Evolutionary conservation across 768 basidiomycete species (phyloP).

Genomic region (Pisolithus sp.): DNA sequence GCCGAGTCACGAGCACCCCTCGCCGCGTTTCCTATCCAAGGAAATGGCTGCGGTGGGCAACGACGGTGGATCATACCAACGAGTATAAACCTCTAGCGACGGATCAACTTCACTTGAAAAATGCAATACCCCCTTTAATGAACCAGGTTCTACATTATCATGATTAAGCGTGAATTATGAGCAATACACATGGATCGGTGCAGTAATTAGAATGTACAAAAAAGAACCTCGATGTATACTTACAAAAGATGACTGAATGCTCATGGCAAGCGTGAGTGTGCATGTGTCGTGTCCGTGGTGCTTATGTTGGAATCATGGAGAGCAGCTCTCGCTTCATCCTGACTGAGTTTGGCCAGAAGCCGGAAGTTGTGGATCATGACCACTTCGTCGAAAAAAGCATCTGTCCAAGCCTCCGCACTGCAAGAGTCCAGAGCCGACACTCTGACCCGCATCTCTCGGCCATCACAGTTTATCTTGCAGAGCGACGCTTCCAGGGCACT

Average conservation of each 20-base stretch:
- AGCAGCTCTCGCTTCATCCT: constrained; percentile 28
- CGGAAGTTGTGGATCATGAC: constrained; percentile 52
- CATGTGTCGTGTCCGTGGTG: constrained; percentile 19
- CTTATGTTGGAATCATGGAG: constrained; percentile 20
- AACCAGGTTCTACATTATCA: constrained; percentile 22
- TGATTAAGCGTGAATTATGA: constrained; percentile 27
- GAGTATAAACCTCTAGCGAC: constrained; percentile 12
- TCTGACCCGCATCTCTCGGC: constrained; percentile 42
- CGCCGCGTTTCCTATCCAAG: constrained; percentile 8
- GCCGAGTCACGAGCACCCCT: constrained; percentile 55
- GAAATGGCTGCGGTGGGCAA: constrained; percentile 23
- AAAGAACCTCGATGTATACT: constrained; percentile 24
- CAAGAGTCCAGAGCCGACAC: constrained; percentile 41
- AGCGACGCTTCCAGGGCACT: constrained; percentile 30
- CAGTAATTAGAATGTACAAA: constrained; percentile 31
- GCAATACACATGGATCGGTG: constrained; percentile 18
- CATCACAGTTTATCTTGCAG: constrained; percentile 30
- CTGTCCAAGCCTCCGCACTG: constrained; percentile 46
- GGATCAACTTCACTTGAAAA: background rate
- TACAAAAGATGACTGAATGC: constrained; percentile 20
- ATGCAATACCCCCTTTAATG: constrained; percentile 4
- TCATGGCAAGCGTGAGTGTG: constrained; percentile 16
- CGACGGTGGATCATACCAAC: constrained; percentile 7
- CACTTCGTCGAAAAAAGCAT: constrained; percentile 55
- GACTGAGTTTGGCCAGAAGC: constrained; percentile 32